Evolutionary conservation across 179 eudicot genomes (phyloP), one percentile per base, ranked within the genome.

Genomic region (Amaranthus tricolor): DNA sequence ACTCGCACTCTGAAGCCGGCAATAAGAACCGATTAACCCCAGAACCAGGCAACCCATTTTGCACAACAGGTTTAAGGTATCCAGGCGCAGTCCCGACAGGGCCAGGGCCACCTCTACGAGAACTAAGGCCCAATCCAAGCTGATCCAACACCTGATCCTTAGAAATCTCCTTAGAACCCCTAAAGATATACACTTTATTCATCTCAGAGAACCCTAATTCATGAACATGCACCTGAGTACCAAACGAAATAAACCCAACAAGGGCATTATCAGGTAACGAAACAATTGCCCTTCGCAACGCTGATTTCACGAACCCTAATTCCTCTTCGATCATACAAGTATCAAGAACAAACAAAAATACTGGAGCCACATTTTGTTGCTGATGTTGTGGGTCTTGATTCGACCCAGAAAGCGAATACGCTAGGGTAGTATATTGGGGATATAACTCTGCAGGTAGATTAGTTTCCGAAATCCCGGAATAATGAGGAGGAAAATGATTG

Each of bases 121-220:
- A 13, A 0, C 58, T 12, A 79, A 90, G 53, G 60, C 80, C 90
- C 21, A 95, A 84, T 14, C 97, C 96, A 77, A 95, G 86, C 81
- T 95, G 99, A 76, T 95, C 97, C 91, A 95, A 86, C 56, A 95
- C 92, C 85, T 88, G 91, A 78, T 95, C 99, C 78, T 89, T 93
- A 0, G 85, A 47, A 66, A 89, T 47, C 76, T 90, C 97, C 78
- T 89, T 95, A 5, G 86, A 81, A 6, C 99, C 99, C 76, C 97
- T 77, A 75, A 95, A 95, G 5, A 95, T 94, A 56, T 87, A 93
- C 59, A 95, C 97, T 85, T 93, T 95, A 6, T 87, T 84, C 93
- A 91, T 81, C 50, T 90, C 99, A 8, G 85, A 72, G 75, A 89
- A 95, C 61, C 97, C 99, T 62, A 94, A 66, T 73, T 94, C 98